phyloP scores from a whole-genome alignment of 2,329 filamentous ascomycete genomes.

The Spiromastix sp. region DNA sequence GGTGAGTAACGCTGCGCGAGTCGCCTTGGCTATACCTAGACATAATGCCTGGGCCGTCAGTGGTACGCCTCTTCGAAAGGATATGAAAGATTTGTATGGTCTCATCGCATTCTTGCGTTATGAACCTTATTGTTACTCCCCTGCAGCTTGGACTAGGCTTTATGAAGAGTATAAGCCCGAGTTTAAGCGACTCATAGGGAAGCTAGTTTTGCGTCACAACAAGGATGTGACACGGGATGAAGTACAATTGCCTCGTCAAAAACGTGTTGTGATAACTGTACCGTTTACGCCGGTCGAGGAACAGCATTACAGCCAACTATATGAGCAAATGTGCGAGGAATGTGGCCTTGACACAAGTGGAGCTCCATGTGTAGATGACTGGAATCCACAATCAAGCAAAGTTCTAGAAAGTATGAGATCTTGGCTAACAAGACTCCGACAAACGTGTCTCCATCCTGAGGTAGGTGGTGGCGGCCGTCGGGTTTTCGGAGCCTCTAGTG shows the following conservation, averaged over 20 bases:
- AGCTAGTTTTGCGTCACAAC: constrained; percentile 71
- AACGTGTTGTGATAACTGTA: constrained; percentile 75
- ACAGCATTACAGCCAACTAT: constrained; percentile 71
- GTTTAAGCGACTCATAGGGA: constrained; percentile 60
- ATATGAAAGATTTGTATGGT: constrained; percentile 68
- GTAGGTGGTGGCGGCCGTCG: constrained; percentile 58
- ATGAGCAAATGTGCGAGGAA: constrained; percentile 62
- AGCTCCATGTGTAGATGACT: constrained; percentile 48
- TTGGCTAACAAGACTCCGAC: constrained; percentile 68
- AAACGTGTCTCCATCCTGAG: constrained; percentile 78
- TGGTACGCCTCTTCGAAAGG: constrained; percentile 76
- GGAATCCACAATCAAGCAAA: constrained; percentile 50
- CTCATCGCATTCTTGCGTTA: constrained; percentile 71
- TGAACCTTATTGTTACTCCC: constrained; percentile 60
- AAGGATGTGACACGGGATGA: constrained; percentile 74
- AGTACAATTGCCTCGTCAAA: constrained; percentile 68
- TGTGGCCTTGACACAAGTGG: constrained; percentile 58
- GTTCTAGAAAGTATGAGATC: constrained; percentile 62
- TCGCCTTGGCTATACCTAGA: constrained; percentile 71
- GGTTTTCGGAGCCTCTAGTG: constrained; percentile 51
- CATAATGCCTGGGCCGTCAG: constrained; percentile 87
- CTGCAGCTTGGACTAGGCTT: constrained; percentile 58
- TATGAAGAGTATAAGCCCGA: constrained; percentile 49
- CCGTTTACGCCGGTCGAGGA: constrained; percentile 87
- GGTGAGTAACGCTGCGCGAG: constrained; percentile 68